phyloP scores from a whole-genome alignment of 768 basidiomycete genomes.

The Fomitopsis pulvina region DNA sequence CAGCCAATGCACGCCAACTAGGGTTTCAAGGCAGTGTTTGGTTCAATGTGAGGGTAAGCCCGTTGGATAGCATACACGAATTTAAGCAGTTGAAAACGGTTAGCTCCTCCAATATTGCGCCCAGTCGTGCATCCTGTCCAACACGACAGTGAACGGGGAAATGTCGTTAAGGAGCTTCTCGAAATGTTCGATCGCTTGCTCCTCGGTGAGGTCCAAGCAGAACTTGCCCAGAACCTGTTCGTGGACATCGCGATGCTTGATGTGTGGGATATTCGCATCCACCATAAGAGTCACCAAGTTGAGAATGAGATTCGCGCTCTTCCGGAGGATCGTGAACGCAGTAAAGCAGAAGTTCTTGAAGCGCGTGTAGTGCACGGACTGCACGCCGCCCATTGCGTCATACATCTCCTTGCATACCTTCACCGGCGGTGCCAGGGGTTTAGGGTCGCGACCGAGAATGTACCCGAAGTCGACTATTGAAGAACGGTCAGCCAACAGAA shows the following conservation, averaged over 20 bases:
- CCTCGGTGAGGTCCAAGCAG: constrained; percentile 87
- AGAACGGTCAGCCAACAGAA: constrained; percentile 8
- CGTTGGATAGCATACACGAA: too few relatives aligned
- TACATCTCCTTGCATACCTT: constrained; percentile 99
- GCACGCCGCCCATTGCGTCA: constrained; percentile 97
- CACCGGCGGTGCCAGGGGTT: constrained; percentile 95
- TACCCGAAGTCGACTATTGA: constrained; percentile 92
- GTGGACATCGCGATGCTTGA: constrained; percentile 84
- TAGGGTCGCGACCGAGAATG: constrained; percentile 95
- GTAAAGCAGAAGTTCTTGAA: constrained; percentile 98
- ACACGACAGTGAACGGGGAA: constrained; percentile 85
- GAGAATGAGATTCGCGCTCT: constrained; percentile 94
- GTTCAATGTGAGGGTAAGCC: too few relatives aligned
- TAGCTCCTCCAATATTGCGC: constrained; percentile 86
- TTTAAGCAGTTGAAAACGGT: too few relatives aligned
- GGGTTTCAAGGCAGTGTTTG: too few relatives aligned
- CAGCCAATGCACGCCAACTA: too few relatives aligned
- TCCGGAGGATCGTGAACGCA: constrained; percentile 93
- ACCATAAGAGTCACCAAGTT: constrained; percentile 97
- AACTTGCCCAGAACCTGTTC: constrained; percentile 97
- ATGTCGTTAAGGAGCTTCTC: constrained; percentile 92
- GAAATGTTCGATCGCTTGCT: constrained; percentile 96
- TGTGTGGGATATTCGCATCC: constrained; percentile 95
- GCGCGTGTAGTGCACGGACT: constrained; percentile 90
- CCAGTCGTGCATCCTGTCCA: constrained; percentile 90